Conservation (phyloP, 1,284 basidiomycete genomes). For the Athelia sp. region DNA sequence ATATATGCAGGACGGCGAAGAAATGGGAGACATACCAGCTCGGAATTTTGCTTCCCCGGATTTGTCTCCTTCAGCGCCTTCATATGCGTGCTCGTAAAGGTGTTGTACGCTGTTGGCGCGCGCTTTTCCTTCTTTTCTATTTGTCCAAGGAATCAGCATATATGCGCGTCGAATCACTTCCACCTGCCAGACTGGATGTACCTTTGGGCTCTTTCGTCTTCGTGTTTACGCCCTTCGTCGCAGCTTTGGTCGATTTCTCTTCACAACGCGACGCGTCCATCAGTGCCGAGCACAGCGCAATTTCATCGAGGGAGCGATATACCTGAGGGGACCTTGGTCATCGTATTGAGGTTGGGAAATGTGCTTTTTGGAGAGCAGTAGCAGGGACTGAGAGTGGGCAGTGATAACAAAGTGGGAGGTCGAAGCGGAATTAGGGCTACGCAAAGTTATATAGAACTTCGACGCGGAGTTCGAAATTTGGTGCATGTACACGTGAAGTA, state of each 20-base stretch:
- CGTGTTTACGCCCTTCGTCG: conserved; percentile 43
- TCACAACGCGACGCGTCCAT: conserved; percentile 1
- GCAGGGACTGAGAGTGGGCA: not conserved
- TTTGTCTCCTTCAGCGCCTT: conserved; percentile 49
- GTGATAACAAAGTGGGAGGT: not conserved
- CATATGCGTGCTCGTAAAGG: conserved; percentile 48
- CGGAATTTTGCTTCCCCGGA: conserved; percentile 40
- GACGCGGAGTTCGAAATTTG: too few relatives aligned
- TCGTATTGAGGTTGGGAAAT: conserved; percentile 10
- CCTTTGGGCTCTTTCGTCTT: conserved; percentile 27
- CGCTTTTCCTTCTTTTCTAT: conserved; percentile 44
- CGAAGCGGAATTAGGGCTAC: too few relatives aligned
- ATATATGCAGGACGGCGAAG: conserved; percentile 1
- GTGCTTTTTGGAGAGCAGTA: not conserved
- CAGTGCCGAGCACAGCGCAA: not conserved
- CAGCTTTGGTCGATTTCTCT: conserved; percentile 46
- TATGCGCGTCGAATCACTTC: not conserved
- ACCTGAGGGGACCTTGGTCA: conserved; percentile 33
- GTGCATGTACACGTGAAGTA: too few relatives aligned
- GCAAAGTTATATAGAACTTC: too few relatives aligned
- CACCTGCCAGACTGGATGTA: conserved; percentile 12
- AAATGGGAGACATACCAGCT: conserved; percentile 34
- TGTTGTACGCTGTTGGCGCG: conserved; percentile 47
- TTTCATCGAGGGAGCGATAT: conserved; percentile 3
- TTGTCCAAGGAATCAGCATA: not conserved